Percentiles rank a stretch among this genome's conserved stretches.
phyloP scores from a whole-genome alignment of 805 yeast species.

The Ogataea pilisensis region DNA sequence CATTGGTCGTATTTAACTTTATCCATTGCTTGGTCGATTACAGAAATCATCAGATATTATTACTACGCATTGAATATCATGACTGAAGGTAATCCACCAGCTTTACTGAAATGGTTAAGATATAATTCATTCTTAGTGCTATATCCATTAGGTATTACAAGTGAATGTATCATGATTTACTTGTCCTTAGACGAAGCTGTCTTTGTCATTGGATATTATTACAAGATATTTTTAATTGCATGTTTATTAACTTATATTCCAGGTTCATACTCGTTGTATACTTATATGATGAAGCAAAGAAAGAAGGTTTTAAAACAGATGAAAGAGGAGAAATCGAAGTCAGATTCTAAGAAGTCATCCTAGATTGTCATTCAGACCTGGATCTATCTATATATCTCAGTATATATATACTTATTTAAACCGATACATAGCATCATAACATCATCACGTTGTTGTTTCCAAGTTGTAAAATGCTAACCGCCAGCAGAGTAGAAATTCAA shows the following conservation, averaged over 20 bases:
- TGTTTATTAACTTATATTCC: slow-evolving; percentile 73
- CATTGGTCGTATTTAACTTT: slow-evolving; percentile 63
- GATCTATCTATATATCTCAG: too few species aligned
- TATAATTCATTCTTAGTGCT: slow-evolving; percentile 78
- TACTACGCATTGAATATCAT: slow-evolving; percentile 72
- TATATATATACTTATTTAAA: too few species aligned
- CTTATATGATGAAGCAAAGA: slow-evolving; percentile 89
- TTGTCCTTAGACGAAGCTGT: slow-evolving; percentile 71
- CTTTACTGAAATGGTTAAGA: slow-evolving; percentile 61
- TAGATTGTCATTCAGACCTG: background rate
- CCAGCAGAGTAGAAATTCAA: too few species aligned
- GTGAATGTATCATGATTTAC: slow-evolving; percentile 70
- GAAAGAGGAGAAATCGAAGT: slow-evolving; percentile 11
- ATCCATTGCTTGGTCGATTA: slow-evolving; percentile 82
- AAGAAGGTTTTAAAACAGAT: slow-evolving; percentile 59
- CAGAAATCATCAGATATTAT: slow-evolving; percentile 88
- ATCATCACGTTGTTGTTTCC: too few species aligned
- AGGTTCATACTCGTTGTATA: slow-evolving; percentile 78
- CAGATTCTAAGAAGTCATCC: slow-evolving; percentile 1
- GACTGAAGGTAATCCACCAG: slow-evolving; percentile 50
- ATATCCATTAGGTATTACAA: slow-evolving; percentile 90
- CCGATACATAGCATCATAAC: too few species aligned
- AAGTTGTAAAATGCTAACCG: too few species aligned
- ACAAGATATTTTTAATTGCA: slow-evolving; percentile 51
- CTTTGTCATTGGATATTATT: slow-evolving; percentile 42